A percentile compares a stretch with the other conserved stretches of the same genome.
Evolutionary conservation across 1,139 yeast species (phyloP).

Genomic region (Scheffersomyces parashehatae): DNA sequence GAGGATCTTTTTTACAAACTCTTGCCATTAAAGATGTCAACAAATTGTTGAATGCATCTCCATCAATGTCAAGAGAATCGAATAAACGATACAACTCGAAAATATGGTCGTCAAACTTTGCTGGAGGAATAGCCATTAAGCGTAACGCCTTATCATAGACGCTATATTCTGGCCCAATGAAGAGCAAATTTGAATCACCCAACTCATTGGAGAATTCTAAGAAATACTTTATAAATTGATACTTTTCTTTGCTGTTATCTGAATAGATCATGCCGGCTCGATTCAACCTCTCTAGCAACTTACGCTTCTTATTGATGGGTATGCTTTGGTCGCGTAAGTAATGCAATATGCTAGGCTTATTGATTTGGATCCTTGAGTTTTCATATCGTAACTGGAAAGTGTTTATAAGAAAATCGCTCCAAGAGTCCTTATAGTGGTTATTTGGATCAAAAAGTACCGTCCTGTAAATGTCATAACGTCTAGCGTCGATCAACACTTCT

Average conservation of each 20-base stretch:
- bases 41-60: conserved; percentile 16
- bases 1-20: conserved; percentile 14
- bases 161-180: conserved; percentile 14
- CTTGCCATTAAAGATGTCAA: conserved; percentile 23
- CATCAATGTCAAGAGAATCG: conserved; percentile 5
- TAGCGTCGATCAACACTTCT: conserved; percentile 22
- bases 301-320: conserved; percentile 15
- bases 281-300: conserved; percentile 19
- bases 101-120: not conserved
- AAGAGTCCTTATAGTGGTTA: conserved; percentile 9
- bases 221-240: conserved; percentile 16
- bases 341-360: conserved; percentile 12
- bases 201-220: conserved; percentile 15
- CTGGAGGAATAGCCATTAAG: conserved; percentile 16
- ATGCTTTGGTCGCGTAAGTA: conserved; percentile 14
- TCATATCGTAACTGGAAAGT: conserved; percentile 20
- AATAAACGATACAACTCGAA: not conserved
- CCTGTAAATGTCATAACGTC: conserved; percentile 21
- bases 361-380: conserved; percentile 11
- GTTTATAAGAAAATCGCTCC: conserved; percentile 25
- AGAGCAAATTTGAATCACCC: conserved; percentile 23
- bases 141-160: conserved; percentile 20
- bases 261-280: conserved; percentile 21
- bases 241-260: conserved; percentile 11
- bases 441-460: conserved; percentile 3